These are phyloP conservation scores for Stagonosporopsis cucurbitacearum DNA, from an alignment of 2,329 filamentous ascomycete genomes.

Conservation along the genomic window DNA sequence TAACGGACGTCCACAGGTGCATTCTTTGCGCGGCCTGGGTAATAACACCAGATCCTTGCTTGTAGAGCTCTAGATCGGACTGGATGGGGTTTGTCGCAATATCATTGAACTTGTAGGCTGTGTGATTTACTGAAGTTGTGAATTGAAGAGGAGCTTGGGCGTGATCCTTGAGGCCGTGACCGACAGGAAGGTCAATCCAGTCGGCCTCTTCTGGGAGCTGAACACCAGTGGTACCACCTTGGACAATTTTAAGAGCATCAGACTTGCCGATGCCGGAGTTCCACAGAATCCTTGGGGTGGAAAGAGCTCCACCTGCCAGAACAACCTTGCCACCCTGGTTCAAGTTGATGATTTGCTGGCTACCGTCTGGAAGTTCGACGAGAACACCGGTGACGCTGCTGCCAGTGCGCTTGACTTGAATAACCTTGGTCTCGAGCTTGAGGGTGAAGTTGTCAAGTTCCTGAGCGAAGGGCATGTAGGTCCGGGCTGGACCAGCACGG, in stretches of 20 bases:
- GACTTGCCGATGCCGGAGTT: conserved; percentile 35
- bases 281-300: conserved; percentile 51
- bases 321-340: conserved; percentile 51
- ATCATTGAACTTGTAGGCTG: conserved; percentile 50
- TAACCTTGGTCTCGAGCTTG: conserved; percentile 31
- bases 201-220: conserved; percentile 24
- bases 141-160: conserved; percentile 23
- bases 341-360: conserved; percentile 67
- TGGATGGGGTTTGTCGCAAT: conserved; percentile 8
- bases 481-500: conserved; percentile 29
- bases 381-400: conserved; percentile 30
- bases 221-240: conserved; percentile 23
- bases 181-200: conserved; percentile 38
- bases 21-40: conserved; percentile 18
- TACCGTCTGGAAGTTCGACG: conserved; percentile 55
- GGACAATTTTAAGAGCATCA: conserved; percentile 31
- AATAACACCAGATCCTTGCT: conserved; percentile 12
- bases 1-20: conserved; percentile 41
- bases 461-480: conserved; percentile 30
- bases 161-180: conserved; percentile 39
- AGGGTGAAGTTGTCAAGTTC: conserved; percentile 31
- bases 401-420: conserved; percentile 27
- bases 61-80: conserved; percentile 12
- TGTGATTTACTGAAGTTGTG: conserved; percentile 30
- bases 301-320: conserved; percentile 63